phyloP scores from a whole-genome alignment of 768 basidiomycete species.

The Termitomyces sp. region DNA sequence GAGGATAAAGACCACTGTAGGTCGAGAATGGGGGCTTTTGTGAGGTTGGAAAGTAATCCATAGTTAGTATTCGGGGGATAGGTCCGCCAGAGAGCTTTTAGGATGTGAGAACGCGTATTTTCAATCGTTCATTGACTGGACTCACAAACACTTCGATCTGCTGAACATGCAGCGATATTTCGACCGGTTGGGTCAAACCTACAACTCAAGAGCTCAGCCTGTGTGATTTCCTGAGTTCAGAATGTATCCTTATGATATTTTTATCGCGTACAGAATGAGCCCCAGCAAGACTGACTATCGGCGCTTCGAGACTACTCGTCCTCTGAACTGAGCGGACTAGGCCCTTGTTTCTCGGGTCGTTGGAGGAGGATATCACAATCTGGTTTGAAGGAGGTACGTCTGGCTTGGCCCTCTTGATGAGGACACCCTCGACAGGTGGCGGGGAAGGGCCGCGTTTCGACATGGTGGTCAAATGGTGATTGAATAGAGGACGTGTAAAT shows the following conservation, averaged over 20 bases:
- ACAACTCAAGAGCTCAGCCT: conserved; percentile 89
- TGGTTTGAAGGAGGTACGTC: conserved; percentile 54
- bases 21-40: conserved; percentile 91
- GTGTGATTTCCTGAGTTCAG: conserved; percentile 3
- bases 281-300: conserved; percentile 87
- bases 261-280: conserved; percentile 68
- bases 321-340: conserved; percentile 83
- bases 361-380: conserved; percentile 72
- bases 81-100: conserved; percentile 81
- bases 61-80: conserved; percentile 94
- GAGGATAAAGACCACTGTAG: conserved; percentile 84
- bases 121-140: conserved; percentile 14
- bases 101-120: conserved; percentile 3
- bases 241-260: neutral
- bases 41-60: conserved; percentile 73
- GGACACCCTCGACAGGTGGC: conserved; percentile 45
- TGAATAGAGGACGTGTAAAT: conserved; percentile 1
- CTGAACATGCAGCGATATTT: conserved; percentile 88
- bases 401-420: conserved; percentile 62
- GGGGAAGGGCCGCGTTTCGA: conserved; percentile 70
- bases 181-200: conserved; percentile 94
- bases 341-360: conserved; percentile 72
- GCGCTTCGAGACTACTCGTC: conserved; percentile 91
- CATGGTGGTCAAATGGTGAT: conserved; percentile 42
- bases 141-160: conserved; percentile 88